Percentiles rank a stretch among this genome's conserved stretches.
phyloP scores from a whole-genome alignment of 345 rosid species.

The Melaleuca alternifolia region DNA sequence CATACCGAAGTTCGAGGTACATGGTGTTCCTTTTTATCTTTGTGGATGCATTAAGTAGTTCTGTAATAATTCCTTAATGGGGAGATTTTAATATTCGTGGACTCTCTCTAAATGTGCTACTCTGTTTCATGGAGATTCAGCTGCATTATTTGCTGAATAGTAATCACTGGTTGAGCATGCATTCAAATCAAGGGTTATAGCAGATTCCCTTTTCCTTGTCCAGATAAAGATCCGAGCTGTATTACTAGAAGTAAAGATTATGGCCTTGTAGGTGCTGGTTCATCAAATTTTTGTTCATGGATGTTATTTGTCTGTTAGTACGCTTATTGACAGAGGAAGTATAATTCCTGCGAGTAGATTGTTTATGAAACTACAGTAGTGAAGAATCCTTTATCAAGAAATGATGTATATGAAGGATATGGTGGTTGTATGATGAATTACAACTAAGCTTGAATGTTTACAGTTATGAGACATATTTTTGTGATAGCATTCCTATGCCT shows the following conservation, averaged over 20 bases:
- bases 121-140: not conserved
- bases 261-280: not conserved
- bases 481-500: not conserved
- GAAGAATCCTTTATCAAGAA: not conserved
- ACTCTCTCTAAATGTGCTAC: not conserved
- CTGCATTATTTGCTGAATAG: not conserved
- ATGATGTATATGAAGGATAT: not conserved
- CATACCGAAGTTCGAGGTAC: constrained; percentile 64
- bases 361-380: not conserved
- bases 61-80: not conserved
- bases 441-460: not conserved
- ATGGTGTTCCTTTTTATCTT: not conserved
- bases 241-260: not conserved
- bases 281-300: not conserved
- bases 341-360: not conserved
- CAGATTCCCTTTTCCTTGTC: not conserved
- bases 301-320: not conserved
- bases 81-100: not conserved
- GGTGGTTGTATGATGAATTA: not conserved
- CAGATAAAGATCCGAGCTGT: not conserved
- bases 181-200: not conserved
- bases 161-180: not conserved
- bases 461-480: not conserved
- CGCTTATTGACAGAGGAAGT: not conserved
- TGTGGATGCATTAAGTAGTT: not conserved